Percentiles rank a stretch among this genome's conserved stretches.
phyloP scores from a whole-genome alignment of 345 rosid genomes.

The Citrus sp. region DNA sequence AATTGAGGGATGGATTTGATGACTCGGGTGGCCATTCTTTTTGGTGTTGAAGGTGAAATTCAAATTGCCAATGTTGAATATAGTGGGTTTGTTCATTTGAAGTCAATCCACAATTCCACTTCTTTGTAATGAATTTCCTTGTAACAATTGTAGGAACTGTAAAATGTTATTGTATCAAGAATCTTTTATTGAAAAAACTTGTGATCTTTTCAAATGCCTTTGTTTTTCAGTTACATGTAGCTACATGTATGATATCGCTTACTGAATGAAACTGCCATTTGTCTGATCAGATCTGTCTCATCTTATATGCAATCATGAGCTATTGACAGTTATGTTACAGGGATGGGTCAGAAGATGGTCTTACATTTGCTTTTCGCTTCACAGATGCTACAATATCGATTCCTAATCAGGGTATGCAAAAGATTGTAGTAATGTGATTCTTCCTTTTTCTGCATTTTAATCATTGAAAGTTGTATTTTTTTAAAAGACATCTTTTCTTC shows the following conservation, averaged over 20 bases:
- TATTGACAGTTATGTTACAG: slow-evolving; percentile 42
- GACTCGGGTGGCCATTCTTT: no score
- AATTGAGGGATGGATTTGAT: no score
- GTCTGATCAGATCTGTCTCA: neutral
- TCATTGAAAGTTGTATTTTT: neutral
- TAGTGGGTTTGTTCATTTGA: neutral
- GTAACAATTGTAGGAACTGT: neutral
- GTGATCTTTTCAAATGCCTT: neutral
- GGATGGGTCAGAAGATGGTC: slow-evolving; percentile 88
- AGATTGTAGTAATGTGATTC: slow-evolving; percentile 5
- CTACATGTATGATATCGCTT: neutral
- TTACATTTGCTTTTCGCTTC: slow-evolving; percentile 93
- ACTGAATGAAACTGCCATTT: neutral
- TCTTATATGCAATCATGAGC: slow-evolving; percentile 18
- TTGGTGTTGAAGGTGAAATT: no score
- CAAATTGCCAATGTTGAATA: no score
- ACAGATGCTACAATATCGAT: slow-evolving; percentile 73
- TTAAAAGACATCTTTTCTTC: neutral
- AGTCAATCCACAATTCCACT: neutral
- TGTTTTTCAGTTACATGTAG: neutral
- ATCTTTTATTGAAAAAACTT: no score
- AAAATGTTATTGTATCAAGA: neutral
- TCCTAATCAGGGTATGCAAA: slow-evolving; percentile 83
- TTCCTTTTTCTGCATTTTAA: neutral
- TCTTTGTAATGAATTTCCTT: neutral